These are phyloP conservation scores for Stephanocyclus meneghinianus DNA, from an alignment of 352 stramenopile species.

Conservation along the genomic window DNA sequence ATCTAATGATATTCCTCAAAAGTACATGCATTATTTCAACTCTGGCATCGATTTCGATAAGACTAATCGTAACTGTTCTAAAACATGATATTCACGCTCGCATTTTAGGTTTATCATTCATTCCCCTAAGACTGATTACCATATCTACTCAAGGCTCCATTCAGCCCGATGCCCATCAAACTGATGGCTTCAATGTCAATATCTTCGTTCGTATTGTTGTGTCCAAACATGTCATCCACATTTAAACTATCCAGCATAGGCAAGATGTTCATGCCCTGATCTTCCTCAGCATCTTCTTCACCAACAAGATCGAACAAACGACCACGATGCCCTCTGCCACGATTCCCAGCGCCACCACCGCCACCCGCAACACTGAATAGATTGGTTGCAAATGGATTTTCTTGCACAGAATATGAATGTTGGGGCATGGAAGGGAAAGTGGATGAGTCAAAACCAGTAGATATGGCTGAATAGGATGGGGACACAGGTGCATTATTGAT, in stretches of 20 bases:
- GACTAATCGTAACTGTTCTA: not conserved
- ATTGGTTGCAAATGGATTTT: slow-evolving; percentile 35
- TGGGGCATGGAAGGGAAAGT: slow-evolving; percentile 34
- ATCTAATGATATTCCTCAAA: too few species aligned
- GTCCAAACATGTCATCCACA: slow-evolving; percentile 76
- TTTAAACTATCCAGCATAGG: slow-evolving; percentile 76
- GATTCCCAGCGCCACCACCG: slow-evolving; percentile 9
- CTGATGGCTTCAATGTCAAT: slow-evolving; percentile 83
- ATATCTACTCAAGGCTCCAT: slow-evolving; percentile 37
- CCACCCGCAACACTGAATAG: slow-evolving; percentile 27
- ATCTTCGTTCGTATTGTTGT: slow-evolving; percentile 56
- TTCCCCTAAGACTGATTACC: slow-evolving; percentile 21
- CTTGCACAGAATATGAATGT: slow-evolving; percentile 38
- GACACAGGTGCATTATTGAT: slow-evolving; percentile 26
- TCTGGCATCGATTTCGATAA: too few species aligned
- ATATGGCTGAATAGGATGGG: slow-evolving; percentile 24
- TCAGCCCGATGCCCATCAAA: slow-evolving; percentile 76
- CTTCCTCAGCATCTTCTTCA: slow-evolving; percentile 69
- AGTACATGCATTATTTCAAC: too few species aligned
- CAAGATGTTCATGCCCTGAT: slow-evolving; percentile 64
- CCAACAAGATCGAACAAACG: slow-evolving; percentile 81
- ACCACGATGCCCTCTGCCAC: slow-evolving; percentile 54
- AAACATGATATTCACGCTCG: not conserved
- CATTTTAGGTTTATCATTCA: slow-evolving; percentile 13
- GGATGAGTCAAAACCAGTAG: slow-evolving; percentile 17